Conservation (phyloP, 495 filamentous ascomycete species). For the Parmelia sp. region DNA sequence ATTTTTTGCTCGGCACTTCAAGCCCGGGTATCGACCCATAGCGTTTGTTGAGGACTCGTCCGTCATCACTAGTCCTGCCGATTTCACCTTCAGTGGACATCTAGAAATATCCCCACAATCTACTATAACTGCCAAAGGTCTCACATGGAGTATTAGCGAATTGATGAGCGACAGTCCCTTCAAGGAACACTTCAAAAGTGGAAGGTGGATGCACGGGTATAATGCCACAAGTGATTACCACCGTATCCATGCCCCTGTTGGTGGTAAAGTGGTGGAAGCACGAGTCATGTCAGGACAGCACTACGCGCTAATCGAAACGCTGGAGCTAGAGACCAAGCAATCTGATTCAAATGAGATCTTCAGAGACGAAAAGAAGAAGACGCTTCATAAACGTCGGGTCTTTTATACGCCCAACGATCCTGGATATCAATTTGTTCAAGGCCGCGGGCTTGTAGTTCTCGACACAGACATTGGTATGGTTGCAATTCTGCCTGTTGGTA, state of each 20-base stretch:
- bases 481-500: conserved; percentile 38
- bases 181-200: conserved; percentile 21
- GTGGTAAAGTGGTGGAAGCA: conserved; percentile 28
- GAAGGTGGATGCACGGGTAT: conserved; percentile 27
- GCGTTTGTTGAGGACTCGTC: conserved; percentile 14
- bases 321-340: neutral
- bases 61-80: conserved; percentile 25
- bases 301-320: conserved; percentile 6
- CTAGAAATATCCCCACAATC: conserved; percentile 19
- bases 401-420: conserved; percentile 28
- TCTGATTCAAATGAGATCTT: no score
- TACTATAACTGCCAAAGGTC: conserved; percentile 27
- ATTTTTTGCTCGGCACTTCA: conserved; percentile 29
- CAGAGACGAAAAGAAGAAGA: no score
- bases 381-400: neutral
- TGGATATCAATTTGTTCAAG: conserved; percentile 38
- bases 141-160: conserved; percentile 28
- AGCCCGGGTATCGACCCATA: conserved; percentile 22
- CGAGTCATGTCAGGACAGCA: conserved; percentile 5
- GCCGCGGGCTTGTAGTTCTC: conserved; percentile 33
- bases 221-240: conserved; percentile 29
- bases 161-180: conserved; percentile 24
- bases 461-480: conserved; percentile 31
- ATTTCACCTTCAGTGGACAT: conserved; percentile 24
- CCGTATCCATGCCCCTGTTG: conserved; percentile 26